A percentile compares a stretch with the other conserved stretches of the same genome.
phyloP scores from a whole-genome alignment of 441 rosid species.

The Daphne laureola region DNA sequence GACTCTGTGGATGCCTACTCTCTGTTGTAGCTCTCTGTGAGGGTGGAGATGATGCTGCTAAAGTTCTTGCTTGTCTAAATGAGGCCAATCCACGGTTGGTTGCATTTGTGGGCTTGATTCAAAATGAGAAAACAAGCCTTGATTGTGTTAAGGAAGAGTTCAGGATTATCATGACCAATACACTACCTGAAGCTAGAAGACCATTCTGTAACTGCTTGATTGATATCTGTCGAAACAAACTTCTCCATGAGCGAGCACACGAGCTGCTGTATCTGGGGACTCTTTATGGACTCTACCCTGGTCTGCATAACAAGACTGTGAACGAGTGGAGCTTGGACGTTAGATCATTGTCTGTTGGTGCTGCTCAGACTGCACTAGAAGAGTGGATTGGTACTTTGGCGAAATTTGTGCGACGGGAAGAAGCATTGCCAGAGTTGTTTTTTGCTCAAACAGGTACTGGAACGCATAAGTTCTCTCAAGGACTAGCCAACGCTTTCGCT shows the following conservation, averaged over 20 bases:
- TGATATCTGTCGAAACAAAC: slow-evolving; percentile 62
- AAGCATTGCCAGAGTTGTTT: slow-evolving; percentile 65
- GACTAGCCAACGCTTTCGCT: slow-evolving; percentile 65
- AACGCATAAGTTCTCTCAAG: slow-evolving; percentile 72
- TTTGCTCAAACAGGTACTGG: slow-evolving; percentile 83
- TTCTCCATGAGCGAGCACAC: slow-evolving; percentile 52
- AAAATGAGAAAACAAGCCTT: slow-evolving; percentile 34
- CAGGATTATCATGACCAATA: slow-evolving; percentile 39
- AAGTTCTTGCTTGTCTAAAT: slow-evolving; percentile 60
- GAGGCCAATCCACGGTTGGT: slow-evolving; percentile 60
- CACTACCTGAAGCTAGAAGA: slow-evolving; percentile 62
- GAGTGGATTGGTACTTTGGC: slow-evolving; percentile 79
- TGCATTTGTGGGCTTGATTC: slow-evolving; percentile 41
- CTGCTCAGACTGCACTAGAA: slow-evolving; percentile 85
- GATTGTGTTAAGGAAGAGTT: slow-evolving; percentile 60
- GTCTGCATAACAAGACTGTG: slow-evolving; percentile 55
- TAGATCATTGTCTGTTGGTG: slow-evolving; percentile 78
- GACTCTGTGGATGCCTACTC: slow-evolving; percentile 80
- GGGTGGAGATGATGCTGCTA: slow-evolving; percentile 36
- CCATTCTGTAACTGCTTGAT: slow-evolving; percentile 90
- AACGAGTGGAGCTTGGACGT: slow-evolving; percentile 85
- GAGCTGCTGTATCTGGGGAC: slow-evolving; percentile 87
- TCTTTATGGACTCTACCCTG: slow-evolving; percentile 67
- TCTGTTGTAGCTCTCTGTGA: slow-evolving; percentile 73
- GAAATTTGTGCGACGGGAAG: slow-evolving; percentile 44